Percentiles rank a stretch among this genome's conserved stretches.
These are phyloP conservation scores for Irineochytrium annulatum DNA, from an alignment of 192 early-diverging fungal species.

Conservation along the genomic window DNA sequence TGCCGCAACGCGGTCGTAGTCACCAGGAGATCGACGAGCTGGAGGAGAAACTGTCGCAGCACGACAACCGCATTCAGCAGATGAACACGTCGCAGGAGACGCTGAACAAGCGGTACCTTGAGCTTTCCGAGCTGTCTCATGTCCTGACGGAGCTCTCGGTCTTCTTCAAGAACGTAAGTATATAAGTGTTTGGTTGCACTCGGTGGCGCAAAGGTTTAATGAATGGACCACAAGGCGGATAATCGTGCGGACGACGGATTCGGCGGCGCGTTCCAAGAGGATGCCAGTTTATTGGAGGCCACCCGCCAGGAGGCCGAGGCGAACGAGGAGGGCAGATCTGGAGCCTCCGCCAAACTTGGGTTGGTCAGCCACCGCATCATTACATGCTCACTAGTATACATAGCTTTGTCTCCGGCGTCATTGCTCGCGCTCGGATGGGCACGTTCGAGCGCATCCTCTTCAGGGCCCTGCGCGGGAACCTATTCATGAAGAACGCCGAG, in stretches of 20 bases:
- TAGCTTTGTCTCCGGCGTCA: constrained; percentile 95
- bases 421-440: constrained; percentile 72
- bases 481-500: constrained; percentile 93
- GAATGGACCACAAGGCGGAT: constrained; percentile 26
- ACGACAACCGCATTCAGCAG: constrained; percentile 76
- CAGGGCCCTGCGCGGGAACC: constrained; percentile 93
- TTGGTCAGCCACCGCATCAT: constrained; percentile 11
- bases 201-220: too few relatives aligned
- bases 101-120: constrained; percentile 82
- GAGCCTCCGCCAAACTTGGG: constrained; percentile 36
- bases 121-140: constrained; percentile 84
- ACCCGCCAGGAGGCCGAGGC: constrained; percentile 13
- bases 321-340: constrained; percentile 16
- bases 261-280: constrained; percentile 25
- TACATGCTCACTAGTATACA: constrained; percentile 7
- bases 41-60: constrained; percentile 70
- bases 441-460: constrained; percentile 96
- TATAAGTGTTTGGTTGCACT: too few relatives aligned
- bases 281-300: constrained; percentile 17
- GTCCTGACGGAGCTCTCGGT: constrained; percentile 82
- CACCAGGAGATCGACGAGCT: constrained; percentile 94
- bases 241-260: constrained; percentile 37
- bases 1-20: constrained; percentile 54
- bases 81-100: constrained; percentile 85
- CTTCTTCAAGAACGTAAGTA: constrained; percentile 72